Evolutionary conservation across 768 basidiomycete genomes (phyloP), one percentile per base, ranked within the genome.

Genomic region (Dacryopinax spathularia): DNA sequence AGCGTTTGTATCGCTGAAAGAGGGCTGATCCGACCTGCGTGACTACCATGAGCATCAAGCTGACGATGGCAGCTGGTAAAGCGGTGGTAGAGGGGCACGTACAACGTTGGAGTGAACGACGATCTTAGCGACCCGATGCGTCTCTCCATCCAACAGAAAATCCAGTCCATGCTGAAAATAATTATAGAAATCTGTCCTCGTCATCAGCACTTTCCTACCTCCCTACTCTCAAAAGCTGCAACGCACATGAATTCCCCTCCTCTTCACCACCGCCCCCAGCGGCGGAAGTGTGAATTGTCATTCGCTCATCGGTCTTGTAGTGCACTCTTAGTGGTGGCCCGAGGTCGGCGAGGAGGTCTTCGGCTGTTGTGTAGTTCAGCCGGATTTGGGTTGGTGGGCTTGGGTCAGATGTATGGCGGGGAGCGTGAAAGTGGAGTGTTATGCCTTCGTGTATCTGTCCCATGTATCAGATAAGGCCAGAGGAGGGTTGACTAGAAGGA

Each of bases 151-250:
- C 18, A 96, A 79, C 31, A 94, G 79, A 66, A 94, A 89, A 71
- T 96, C 92, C 20, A 96, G 75, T 1, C 92, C 92, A 69, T 91
- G 84, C 68, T 92, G 88, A 68, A 94, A 91, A 70, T 96, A 96
- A 70, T 94, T 95, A 74, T 89, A 91, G 72, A 92, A 91, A 73
- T 91, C 89, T 91, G 65, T 1, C 60, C 1, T 37, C 60, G 56
- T n/a, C 36, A 63, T 60, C 64, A 48, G 64, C 35, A n/a, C n/a
- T n/a, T 63, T 22, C 62, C 37, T 29, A 37, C 2, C 18, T 22
- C 43, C 16, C 22, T 37, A 59, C 25, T 33, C 61, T 65, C 67
- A 80, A 84, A 81, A 66, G 82, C 78, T 29, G 27, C 12, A 37
- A 33, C 29, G 27, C 34, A 29, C 31, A 29, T 9, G 18, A 43